Conservation (phyloP, 2,329 filamentous ascomycete species). For the Geosmithia flava region DNA sequence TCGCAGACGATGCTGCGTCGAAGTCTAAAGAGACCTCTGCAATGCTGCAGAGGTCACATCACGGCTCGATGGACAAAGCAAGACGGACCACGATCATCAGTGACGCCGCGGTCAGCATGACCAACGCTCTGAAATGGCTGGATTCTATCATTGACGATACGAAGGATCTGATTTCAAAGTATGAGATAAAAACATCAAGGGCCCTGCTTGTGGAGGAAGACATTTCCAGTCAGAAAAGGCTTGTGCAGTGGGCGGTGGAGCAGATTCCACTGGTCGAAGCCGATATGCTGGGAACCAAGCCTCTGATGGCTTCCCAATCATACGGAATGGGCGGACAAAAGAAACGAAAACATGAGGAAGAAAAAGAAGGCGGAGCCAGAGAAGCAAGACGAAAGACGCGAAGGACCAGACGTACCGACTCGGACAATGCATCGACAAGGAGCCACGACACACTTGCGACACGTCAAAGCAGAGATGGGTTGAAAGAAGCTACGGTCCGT, state of each 20-base stretch:
- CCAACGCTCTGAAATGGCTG: background rate
- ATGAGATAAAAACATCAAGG: background rate
- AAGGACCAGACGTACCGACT: too few species aligned
- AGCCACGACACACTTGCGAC: too few species aligned
- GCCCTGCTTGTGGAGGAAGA: conserved; percentile 5
- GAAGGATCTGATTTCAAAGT: conserved; percentile 3
- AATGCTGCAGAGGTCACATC: too few species aligned
- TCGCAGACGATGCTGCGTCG: too few species aligned
- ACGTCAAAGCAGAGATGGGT: too few species aligned
- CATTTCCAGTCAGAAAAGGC: conserved; percentile 6
- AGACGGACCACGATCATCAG: background rate
- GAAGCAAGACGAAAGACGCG: too few species aligned
- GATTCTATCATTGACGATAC: conserved; percentile 2
- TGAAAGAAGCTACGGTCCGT: too few species aligned
- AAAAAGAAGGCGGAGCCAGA: too few species aligned
- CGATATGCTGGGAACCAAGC: conserved; percentile 6
- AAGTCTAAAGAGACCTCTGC: too few species aligned
- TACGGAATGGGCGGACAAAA: too few species aligned
- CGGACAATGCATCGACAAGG: too few species aligned
- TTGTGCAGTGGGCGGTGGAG: conserved; percentile 14
- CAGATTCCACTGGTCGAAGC: conserved; percentile 15
- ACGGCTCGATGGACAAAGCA: background rate
- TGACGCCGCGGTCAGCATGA: conserved; percentile 1
- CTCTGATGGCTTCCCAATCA: background rate
- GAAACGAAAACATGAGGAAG: too few species aligned